Evolutionary conservation across 352 stramenopile genomes (phyloP), one percentile per base, ranked within the genome.

Genomic region (Phytopythium aichiense): DNA sequence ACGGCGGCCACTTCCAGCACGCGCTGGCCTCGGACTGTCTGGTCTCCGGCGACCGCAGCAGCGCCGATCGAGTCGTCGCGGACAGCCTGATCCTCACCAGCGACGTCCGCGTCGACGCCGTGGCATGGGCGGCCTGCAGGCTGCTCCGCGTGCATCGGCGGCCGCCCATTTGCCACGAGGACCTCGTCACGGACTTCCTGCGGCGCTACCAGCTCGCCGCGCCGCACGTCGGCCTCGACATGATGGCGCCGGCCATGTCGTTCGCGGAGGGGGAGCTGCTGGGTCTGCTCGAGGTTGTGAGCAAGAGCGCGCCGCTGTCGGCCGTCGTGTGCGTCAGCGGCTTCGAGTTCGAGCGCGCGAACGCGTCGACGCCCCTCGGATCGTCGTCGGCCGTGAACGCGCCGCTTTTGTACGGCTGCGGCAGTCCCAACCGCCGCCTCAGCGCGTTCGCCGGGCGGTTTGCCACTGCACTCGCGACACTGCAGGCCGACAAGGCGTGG

Each of bases 121-220:
- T 84, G 68, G 72, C 73, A 0, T 86, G 76, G 76, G 73, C 74
- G 4, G 68, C 69, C 8, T 88, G 79, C 54, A 62, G 77, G 31
- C 51, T 86, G 37, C 57, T 88, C 18, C 74, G 74, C 40, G 30
- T 64, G 4, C 61, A 76, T 18, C 67, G 74, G 15, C 60, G 70
- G 12, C 74, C 76, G 11, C 62, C 67, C 3, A 13, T 86, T 18
- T 88, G 79, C 57, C 69, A 80, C 11, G 67, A 76, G 22, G 59
- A 60, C 16, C 75, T 83, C 61, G 69, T 87, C 23, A 74, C 63
- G 0, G 63, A 33, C 0, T 88, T 86, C 48, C 35, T 77, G 25
- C 33, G 67, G 18, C 74, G 63, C 6, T 86, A 84, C 65, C 59
- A 63, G 3, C 43, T 86, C 12, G 51, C 61, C 25, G 66, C 69